Conservation (phyloP, 805 yeast genomes). For the Myxozyma vanderwaltii region DNA sequence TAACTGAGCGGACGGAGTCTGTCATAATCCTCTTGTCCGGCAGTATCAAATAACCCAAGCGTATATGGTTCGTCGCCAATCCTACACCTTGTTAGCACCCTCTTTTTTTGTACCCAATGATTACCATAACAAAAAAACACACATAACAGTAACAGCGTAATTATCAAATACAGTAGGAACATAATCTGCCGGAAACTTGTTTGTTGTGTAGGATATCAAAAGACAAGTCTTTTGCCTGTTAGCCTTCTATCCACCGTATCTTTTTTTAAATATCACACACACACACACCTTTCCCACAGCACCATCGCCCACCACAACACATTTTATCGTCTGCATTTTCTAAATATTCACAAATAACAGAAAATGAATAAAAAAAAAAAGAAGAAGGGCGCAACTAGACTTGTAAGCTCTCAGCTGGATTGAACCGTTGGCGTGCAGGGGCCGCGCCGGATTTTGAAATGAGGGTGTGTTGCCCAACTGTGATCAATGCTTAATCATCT, state of each 20-base stretch:
- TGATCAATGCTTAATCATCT: no score
- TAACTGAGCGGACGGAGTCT: constrained; percentile 93
- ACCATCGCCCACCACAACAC: constrained; percentile 99
- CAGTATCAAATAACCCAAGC: constrained; percentile 95
- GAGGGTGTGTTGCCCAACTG: neutral
- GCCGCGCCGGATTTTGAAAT: constrained; percentile 1
- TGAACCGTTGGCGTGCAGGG: neutral
- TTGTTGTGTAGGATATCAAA: constrained; percentile 91
- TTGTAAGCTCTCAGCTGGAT: neutral
- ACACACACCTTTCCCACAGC: constrained; percentile 82
- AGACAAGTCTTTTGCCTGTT: constrained; percentile 65
- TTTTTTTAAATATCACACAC: neutral
- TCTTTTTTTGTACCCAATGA: neutral
- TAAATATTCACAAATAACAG: neutral
- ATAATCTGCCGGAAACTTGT: constrained; percentile 96
- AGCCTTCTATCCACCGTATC: neutral
- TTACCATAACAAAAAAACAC: neutral
- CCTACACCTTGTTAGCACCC: constrained; percentile 35
- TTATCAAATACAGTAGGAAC: constrained; percentile 77
- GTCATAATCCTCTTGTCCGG: constrained; percentile 99
- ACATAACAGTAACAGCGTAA: constrained; percentile 88
- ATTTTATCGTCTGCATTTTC: constrained; percentile 52
- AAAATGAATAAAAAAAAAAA: neutral
- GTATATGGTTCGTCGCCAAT: constrained; percentile 98
- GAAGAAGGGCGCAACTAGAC: neutral